phyloP scores from a whole-genome alignment of 2,329 filamentous ascomycete genomes.

The Claviceps maximensis region DNA sequence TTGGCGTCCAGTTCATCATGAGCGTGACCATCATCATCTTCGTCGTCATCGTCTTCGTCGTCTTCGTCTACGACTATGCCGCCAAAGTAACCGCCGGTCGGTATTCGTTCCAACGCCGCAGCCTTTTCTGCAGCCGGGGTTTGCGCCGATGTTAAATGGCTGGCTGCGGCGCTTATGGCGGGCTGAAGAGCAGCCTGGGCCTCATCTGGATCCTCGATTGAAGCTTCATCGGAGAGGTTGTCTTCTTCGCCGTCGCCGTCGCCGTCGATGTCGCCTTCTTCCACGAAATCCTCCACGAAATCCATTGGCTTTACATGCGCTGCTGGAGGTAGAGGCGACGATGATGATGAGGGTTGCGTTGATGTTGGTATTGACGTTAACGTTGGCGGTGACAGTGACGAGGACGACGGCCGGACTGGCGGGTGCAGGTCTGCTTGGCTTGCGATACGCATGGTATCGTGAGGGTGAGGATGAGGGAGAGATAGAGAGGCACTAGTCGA shows the following conservation, averaged over 20 bases:
- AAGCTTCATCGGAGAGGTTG: constrained; percentile 10
- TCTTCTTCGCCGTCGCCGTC: constrained; percentile 9
- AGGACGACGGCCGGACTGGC: neutral
- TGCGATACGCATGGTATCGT: neutral
- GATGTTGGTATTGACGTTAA: no score
- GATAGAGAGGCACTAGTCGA: no score
- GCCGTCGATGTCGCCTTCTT: neutral
- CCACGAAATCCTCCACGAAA: neutral
- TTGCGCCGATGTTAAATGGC: constrained; percentile 38
- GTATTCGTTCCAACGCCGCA: constrained; percentile 35
- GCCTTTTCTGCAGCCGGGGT: constrained; percentile 46
- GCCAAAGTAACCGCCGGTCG: constrained; percentile 13
- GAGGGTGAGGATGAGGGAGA: neutral
- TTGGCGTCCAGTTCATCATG: constrained; percentile 7
- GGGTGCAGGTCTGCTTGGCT: neutral
- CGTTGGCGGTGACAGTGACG: no score
- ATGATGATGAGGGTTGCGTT: neutral
- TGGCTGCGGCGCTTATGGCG: constrained; percentile 42
- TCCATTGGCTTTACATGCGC: neutral
- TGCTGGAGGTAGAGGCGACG: neutral
- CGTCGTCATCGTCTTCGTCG: constrained; percentile 7
- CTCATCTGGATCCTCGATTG: constrained; percentile 35
- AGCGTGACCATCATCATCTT: constrained; percentile 5
- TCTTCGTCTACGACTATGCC: constrained; percentile 8
- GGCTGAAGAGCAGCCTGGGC: constrained; percentile 47